Base-by-base conservation (phyloP, 2,329 filamentous ascomycete genomes). In the Periconia digitata region DNA sequence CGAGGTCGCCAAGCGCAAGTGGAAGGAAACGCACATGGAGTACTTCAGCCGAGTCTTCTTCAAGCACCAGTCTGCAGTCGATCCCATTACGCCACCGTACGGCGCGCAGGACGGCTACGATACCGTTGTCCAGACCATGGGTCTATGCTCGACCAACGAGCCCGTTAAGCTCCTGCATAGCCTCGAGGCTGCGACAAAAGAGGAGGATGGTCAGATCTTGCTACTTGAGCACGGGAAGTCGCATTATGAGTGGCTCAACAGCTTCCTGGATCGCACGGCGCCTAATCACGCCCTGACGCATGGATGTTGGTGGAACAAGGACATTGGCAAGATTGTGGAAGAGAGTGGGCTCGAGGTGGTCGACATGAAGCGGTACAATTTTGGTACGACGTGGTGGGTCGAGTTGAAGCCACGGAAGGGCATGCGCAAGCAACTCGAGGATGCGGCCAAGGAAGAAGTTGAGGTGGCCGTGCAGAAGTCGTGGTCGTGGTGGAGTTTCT, bases 291-390 rank as follows among this genome's bases (percentile, higher is more conserved):
- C 77, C 1, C 72, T 77, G 42, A 67, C 72, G 39, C 74, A 78
- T 51, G 77, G 77, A 16, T 79, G 77, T 55, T 79, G 76, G 76
- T 79, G 73, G 72, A 79, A 79, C 54, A 76, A 76, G 53, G 77
- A 79, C 45, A 77, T 79, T 54, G 76, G 72, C 7, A 68, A 65
- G 46, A 73, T 79, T 46, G 75, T 79, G 8, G 63, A 74, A 41
- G 68, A 74, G n/a, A 75, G 71, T 45, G 76, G 76, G 15, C 56
- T 79, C 39, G 74, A 78, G 49, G 67, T 79, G 3, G 74, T 77
- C 10, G 57, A 65, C 15, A 71, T 77, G 51, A 69, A 70, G 55
- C 69, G 77, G 50, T 71, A 73, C 55, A 74, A 78, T 53, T 67
- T 78, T 51, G 77, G 77, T 24, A 79, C 77, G 12, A 77, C 73